phyloP scores from a whole-genome alignment of 345 rosid genomes.

The Odontarrhena argentea region DNA sequence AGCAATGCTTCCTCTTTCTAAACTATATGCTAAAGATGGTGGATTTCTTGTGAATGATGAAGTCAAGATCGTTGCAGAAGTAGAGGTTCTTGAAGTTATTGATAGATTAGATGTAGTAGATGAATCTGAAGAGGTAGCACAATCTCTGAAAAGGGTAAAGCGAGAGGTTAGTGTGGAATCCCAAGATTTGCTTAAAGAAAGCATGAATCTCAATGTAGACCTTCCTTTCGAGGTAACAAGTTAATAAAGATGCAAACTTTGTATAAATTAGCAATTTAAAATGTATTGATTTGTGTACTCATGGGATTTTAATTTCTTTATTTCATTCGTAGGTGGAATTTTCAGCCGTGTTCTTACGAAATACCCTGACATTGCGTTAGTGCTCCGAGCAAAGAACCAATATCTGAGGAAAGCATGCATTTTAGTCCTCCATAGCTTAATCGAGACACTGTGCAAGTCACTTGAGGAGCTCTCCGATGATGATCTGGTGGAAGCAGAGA shows the following conservation, averaged over 20 bases:
- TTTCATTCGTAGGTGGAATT: not conserved
- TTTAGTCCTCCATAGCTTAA: not conserved
- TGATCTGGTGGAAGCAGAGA: not conserved
- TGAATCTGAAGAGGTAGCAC: too few relatives aligned
- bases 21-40: constrained; percentile 43
- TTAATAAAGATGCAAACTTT: not conserved
- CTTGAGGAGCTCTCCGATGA: not conserved
- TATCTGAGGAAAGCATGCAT: not conserved
- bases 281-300: not conserved
- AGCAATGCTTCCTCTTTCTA: constrained; percentile 66
- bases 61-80: constrained; percentile 66
- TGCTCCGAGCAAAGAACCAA: not conserved
- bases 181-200: too few relatives aligned
- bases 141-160: too few relatives aligned
- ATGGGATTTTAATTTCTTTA: not conserved
- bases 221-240: too few relatives aligned
- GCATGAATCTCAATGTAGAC: too few relatives aligned
- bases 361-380: constrained; percentile 12
- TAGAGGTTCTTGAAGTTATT: constrained; percentile 26
- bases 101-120: not conserved
- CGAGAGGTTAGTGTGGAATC: too few relatives aligned
- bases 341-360: not conserved
- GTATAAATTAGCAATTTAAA: not conserved
- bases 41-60: constrained; percentile 65
- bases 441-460: constrained; percentile 13